These are phyloP conservation scores for Phaeotremella skinneri DNA, from an alignment of 768 basidiomycete genomes.

Conservation along the genomic window DNA sequence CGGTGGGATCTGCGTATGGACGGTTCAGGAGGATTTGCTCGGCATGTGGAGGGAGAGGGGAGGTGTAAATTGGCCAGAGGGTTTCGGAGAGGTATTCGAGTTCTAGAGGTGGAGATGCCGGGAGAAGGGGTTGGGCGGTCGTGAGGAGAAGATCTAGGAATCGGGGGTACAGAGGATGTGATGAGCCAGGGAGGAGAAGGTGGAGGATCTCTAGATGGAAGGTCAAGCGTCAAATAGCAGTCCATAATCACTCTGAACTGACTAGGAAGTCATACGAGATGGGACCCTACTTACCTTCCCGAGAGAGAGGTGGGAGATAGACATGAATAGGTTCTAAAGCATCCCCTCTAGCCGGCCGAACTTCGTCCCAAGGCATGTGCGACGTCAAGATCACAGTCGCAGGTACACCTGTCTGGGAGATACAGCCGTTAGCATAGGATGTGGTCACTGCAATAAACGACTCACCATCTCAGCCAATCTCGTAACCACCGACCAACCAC, in stretches of 20 bases:
- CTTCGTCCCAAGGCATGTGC: slow-evolving; percentile 42
- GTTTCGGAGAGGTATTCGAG: slow-evolving; percentile 33
- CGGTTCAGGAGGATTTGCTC: slow-evolving; percentile 24
- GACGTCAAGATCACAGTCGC: slow-evolving; percentile 39
- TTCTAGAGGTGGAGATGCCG: slow-evolving; percentile 22
- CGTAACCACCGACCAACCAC: slow-evolving; percentile 40
- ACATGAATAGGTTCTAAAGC: slow-evolving; percentile 45
- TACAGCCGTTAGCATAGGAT: background rate
- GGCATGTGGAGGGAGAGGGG: slow-evolving; percentile 31
- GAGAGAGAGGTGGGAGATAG: slow-evolving; percentile 30
- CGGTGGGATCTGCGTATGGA: slow-evolving; percentile 3
- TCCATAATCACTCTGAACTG: no score
- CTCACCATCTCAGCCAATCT: slow-evolving; percentile 44
- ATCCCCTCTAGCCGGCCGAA: slow-evolving; percentile 39
- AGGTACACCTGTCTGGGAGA: slow-evolving; percentile 24
- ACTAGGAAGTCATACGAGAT: background rate
- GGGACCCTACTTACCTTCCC: slow-evolving; percentile 34
- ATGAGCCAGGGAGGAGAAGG: slow-evolving; percentile 19
- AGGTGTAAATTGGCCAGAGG: slow-evolving; percentile 49
- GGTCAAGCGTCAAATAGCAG: background rate
- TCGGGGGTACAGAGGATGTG: slow-evolving; percentile 45
- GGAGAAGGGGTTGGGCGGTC: slow-evolving; percentile 30
- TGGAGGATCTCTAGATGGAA: slow-evolving; percentile 28
- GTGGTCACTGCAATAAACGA: background rate
- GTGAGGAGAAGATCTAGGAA: slow-evolving; percentile 47